Evolutionary conservation across 352 stramenopile species (phyloP), one percentile per base, ranked within the genome.

Genomic region (Phytopythium aichiense): DNA sequence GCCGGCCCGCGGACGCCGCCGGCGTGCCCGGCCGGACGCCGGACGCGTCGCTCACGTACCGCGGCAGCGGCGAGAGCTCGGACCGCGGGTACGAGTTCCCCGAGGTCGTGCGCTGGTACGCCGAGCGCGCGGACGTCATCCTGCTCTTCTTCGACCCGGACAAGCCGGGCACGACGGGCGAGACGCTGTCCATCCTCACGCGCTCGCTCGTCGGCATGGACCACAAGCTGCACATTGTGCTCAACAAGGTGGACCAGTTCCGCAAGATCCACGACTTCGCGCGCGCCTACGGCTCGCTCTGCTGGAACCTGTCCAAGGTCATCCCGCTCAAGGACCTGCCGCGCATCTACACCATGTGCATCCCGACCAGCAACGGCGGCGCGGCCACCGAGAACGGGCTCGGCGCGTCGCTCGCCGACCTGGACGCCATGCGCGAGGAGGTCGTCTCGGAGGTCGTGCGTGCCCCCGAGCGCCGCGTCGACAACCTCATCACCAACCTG

Each of bases 61-160:
- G 76, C 33, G 73, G 73, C 42, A 65, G 56, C 50, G 76, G 67
- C 28, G 71, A 76, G 45, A 79, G 77, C 63, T 91, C 82, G 40
- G 83, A 94, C 71, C 83, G 96, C 45, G 97, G 96, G 48, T 99
- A 99, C 76, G 95, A 99, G 74, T 99, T 99, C 77, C 88, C 96
- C 0, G 82, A 97, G 58, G 96, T 99, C 22, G 91, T 98, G 45
- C 84, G 89, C 58, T 99, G 97, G 97, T 99, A 99, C 74, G 97
- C 97, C 5, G 96, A 99, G 74, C 87, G 97, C 46, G 97, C 97
- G 5, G 98, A 99, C 71, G 96, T 99, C 57, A 99, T 99, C 56
- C 72, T 99, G 63, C 85, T 99, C 7, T 99, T 99, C 74, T 99
- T 99, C 70, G 98, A 99, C 82, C 98, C 98, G 5, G 98, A 99